Evolutionary conservation across 2,329 filamentous ascomycete genomes (phyloP).

Genomic region (Arthrobotrys sphaeroides): DNA sequence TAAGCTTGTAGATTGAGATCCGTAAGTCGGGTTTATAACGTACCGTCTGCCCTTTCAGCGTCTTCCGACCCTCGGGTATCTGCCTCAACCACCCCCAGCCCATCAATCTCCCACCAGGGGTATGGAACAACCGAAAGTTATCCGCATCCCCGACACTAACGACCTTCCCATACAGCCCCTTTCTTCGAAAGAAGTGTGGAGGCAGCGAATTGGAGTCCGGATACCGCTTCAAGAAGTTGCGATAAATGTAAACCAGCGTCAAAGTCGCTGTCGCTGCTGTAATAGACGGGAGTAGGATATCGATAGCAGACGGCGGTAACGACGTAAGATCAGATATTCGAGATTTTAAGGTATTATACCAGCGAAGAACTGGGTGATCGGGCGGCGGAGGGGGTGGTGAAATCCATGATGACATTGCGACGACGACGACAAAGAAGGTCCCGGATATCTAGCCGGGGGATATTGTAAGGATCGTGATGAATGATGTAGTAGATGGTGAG

Average conservation of each 20-base stretch:
- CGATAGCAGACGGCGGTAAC: slow-evolving; percentile 32
- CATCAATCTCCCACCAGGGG: slow-evolving; percentile 82
- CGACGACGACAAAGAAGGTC: background rate
- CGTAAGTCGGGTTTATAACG: no score
- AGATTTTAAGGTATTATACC: slow-evolving; percentile 23
- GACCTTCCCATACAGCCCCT: slow-evolving; percentile 83
- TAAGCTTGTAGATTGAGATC: no score
- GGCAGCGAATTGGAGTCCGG: slow-evolving; percentile 79
- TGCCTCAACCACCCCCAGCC: slow-evolving; percentile 91
- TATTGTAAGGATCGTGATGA: background rate
- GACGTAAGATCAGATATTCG: slow-evolving; percentile 32
- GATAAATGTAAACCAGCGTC: slow-evolving; percentile 70
- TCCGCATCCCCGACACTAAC: slow-evolving; percentile 97
- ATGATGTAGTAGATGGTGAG: background rate
- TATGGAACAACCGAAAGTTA: slow-evolving; percentile 90
- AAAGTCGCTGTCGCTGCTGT: slow-evolving; percentile 68
- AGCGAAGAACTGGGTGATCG: slow-evolving; percentile 22
- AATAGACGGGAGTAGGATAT: slow-evolving; percentile 46
- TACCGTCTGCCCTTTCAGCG: slow-evolving; percentile 81
- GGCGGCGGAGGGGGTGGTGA: slow-evolving; percentile 41
- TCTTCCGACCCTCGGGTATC: slow-evolving; percentile 74
- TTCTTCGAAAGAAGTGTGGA: slow-evolving; percentile 76
- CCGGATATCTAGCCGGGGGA: slow-evolving; percentile 11
- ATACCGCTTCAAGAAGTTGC: slow-evolving; percentile 82
- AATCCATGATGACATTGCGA: slow-evolving; percentile 39